Base-by-base conservation (phyloP, 2,329 filamentous ascomycete species). In the Sphaerulina vaccinii region DNA sequence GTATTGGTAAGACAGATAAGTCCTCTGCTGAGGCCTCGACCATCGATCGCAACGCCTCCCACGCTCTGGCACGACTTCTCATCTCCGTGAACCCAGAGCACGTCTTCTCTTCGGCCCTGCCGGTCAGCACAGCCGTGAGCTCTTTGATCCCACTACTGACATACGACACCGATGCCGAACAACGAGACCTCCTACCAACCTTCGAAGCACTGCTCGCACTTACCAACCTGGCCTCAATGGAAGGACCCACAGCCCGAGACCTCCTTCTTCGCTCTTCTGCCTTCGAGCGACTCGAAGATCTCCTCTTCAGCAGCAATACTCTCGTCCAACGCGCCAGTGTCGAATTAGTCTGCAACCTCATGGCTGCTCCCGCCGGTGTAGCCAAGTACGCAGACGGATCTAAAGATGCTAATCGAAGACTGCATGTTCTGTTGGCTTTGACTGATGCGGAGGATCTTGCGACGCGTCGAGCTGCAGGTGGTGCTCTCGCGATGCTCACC, bases 151-250 rank as follows among this genome's bases (percentile, higher is more conserved):
- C 82, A 16, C 86, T 97, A 48, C 79, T 97, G 13, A 73, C 80
- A 0, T 81, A 83, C 5, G 82, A 87, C 44, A 80, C 83, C 5
- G 71, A 66, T 19, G 72, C 74, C 51, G 75, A 77, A 47, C 81
- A 82, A 1, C 82, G 86, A 45, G 88, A 96, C 68, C 81, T 97
- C 11, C 79, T 99, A 0, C 90, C 93, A 0, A 85, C 87, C 0
- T 99, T 97, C 61, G 93, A 99, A 71, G 80, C 87, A 0, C 79
- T 99, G 7, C 86, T 97, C 69, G 92, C 93, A 0, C 80, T 99
- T 29, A 97, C 93, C 0, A 99, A 99, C 62, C 81, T 99, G 6
- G 93, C 92, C 0, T 95, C 89, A 0, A 69, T 75, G 43, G 86
- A 91, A 47, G 80, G 86, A 36, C 65, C 72, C 27, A 80, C 83